A percentile compares a stretch with the other conserved stretches of the same genome.
Evolutionary conservation across 1,284 basidiomycete species (phyloP).

Genomic region (Leccinum subrobustum): DNA sequence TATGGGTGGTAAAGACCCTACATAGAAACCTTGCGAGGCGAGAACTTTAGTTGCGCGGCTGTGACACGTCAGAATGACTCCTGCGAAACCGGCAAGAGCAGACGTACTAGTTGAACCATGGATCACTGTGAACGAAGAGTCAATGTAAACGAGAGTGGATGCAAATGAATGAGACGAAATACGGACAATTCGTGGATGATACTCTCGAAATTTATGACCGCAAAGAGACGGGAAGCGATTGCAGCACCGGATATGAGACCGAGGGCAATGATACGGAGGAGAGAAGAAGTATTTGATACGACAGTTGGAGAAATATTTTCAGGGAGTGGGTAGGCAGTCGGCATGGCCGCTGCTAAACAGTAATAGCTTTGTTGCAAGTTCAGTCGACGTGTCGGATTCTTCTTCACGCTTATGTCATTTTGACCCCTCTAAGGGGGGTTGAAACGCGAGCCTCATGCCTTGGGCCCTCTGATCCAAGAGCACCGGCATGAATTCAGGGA

Average conservation of each 20-base stretch:
- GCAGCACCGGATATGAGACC: slow-evolving; percentile 90
- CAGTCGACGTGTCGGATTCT: slow-evolving; percentile 14
- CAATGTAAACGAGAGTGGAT: slow-evolving; percentile 10
- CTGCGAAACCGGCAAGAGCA: neutral
- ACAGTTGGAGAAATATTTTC: slow-evolving; percentile 65
- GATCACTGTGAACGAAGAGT: slow-evolving; percentile 62
- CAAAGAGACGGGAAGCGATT: slow-evolving; percentile 93
- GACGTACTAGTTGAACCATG: slow-evolving; percentile 96
- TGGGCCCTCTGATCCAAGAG: too few species aligned
- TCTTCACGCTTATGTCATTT: slow-evolving; percentile 1
- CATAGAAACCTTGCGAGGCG: slow-evolving; percentile 92
- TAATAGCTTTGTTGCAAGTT: neutral
- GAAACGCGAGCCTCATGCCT: too few species aligned
- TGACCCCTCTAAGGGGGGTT: slow-evolving; percentile 12
- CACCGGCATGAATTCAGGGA: too few species aligned
- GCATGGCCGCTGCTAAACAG: slow-evolving; percentile 44
- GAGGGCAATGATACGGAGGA: slow-evolving; percentile 85
- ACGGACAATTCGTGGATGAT: slow-evolving; percentile 98
- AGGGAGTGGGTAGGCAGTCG: slow-evolving; percentile 68
- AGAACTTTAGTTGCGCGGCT: slow-evolving; percentile 91
- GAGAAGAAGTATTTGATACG: slow-evolving; percentile 78
- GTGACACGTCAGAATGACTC: slow-evolving; percentile 15
- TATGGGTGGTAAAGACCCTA: slow-evolving; percentile 39
- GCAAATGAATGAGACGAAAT: neutral
- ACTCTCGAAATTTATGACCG: slow-evolving; percentile 97